Conservation (phyloP, 768 basidiomycete genomes). For the Panellus pusillus region DNA sequence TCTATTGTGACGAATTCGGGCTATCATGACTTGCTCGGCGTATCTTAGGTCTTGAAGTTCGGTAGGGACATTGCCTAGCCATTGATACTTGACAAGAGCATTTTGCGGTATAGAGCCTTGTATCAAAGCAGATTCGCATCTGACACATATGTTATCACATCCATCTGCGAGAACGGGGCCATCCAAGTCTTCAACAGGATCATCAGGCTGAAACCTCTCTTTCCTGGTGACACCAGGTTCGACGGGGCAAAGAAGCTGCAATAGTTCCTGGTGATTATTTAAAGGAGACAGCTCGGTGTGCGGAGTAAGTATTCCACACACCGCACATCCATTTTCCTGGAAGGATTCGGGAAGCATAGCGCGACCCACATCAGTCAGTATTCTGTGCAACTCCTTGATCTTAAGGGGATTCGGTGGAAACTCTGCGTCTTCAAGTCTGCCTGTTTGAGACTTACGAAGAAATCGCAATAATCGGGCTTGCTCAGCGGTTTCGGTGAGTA, state of each 20-base stretch:
- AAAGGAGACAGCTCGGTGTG: neutral
- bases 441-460: no score
- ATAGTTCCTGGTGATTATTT: neutral
- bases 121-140: neutral
- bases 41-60: conserved; percentile 1
- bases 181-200: neutral
- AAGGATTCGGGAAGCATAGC: neutral
- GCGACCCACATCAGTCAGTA: neutral
- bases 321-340: neutral
- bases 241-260: neutral
- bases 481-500: no score
- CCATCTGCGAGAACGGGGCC: neutral
- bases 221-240: neutral
- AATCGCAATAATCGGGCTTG: no score
- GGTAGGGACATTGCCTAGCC: conserved; percentile 5
- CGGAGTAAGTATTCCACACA: neutral
- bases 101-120: neutral
- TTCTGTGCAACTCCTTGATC: neutral
- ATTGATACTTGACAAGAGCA: neutral
- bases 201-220: neutral
- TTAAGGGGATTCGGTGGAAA: no score
- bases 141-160: neutral
- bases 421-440: no score
- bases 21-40: conserved; percentile 25
- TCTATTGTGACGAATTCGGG: conserved; percentile 26